Percentiles rank a stretch among this genome's conserved stretches.
These are phyloP conservation scores for Dunaliella primolecta DNA, from an alignment of 139 green algal genomes.

Conservation along the genomic window DNA sequence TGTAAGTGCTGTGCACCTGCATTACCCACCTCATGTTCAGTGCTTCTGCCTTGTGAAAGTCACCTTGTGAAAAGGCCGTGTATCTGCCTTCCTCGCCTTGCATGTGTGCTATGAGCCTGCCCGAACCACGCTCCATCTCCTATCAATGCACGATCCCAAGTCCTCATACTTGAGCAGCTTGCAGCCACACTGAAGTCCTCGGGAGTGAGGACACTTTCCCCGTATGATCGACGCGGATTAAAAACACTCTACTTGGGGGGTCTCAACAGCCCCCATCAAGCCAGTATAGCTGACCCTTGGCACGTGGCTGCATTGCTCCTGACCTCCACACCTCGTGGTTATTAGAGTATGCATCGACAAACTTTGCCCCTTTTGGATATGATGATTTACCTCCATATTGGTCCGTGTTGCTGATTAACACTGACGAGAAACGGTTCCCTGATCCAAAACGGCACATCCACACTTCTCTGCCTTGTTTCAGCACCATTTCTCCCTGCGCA, in stretches of 20 bases:
- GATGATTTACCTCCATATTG: constrained; percentile 60
- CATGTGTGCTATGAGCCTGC: no score
- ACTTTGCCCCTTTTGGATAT: constrained; percentile 22
- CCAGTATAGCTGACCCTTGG: constrained; percentile 51
- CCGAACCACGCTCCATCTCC: no score
- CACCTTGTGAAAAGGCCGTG: no score
- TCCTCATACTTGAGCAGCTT: no score
- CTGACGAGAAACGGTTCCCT: constrained; percentile 56
- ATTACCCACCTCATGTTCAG: no score
- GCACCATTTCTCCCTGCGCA: not conserved
- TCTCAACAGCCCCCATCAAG: constrained; percentile 46
- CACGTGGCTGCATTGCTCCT: not conserved
- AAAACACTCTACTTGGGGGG: constrained; percentile 22
- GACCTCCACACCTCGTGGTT: not conserved
- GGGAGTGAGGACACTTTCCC: constrained; percentile 52
- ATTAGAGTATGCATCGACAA: no score
- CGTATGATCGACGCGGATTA: constrained; percentile 52
- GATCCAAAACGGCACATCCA: constrained; percentile 18
- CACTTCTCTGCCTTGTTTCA: not conserved
- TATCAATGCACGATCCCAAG: no score
- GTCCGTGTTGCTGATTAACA: constrained; percentile 77
- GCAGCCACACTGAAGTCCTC: no score
- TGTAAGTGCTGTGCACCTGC: no score
- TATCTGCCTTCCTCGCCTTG: no score
- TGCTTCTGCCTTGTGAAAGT: no score